These are phyloP conservation scores for Exserohilum rostratum DNA, from an alignment of 2,329 filamentous ascomycete species.

Conservation along the genomic window DNA sequence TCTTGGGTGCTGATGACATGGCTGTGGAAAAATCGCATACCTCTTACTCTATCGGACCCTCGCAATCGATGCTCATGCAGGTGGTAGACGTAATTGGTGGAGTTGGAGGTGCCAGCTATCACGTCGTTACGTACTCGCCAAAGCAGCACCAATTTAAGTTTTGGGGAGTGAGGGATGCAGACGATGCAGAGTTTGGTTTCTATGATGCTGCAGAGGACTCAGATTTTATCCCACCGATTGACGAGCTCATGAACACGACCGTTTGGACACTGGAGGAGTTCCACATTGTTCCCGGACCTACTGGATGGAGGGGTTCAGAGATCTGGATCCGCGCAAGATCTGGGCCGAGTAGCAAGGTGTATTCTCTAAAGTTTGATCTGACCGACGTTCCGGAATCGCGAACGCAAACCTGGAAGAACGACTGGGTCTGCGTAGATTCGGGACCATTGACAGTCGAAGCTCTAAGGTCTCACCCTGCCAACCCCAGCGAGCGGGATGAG, in stretches of 20 bases:
- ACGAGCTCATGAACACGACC: conserved; percentile 58
- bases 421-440: conserved; percentile 55
- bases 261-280: conserved; percentile 60
- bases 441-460: conserved; percentile 51
- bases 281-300: conserved; percentile 46
- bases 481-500: conserved; percentile 45
- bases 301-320: conserved; percentile 49
- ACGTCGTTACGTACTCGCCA: conserved; percentile 84
- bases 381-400: conserved; percentile 68
- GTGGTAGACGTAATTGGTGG: conserved; percentile 66
- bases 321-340: conserved; percentile 61
- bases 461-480: conserved; percentile 47
- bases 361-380: conserved; percentile 76
- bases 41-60: conserved; percentile 78
- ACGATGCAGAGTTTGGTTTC: conserved; percentile 64
- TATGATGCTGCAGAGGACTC: conserved; percentile 72
- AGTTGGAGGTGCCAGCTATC: conserved; percentile 59
- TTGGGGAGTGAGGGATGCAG: conserved; percentile 74
- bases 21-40: conserved; percentile 69
- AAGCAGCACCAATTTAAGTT: conserved; percentile 94
- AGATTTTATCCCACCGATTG: conserved; percentile 67
- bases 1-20: conserved; percentile 65
- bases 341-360: conserved; percentile 64
- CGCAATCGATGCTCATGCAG: conserved; percentile 76
- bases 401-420: conserved; percentile 67